Base-by-base conservation (phyloP, 2,329 filamentous ascomycete genomes). In the Nothomitra cinnamomea region DNA sequence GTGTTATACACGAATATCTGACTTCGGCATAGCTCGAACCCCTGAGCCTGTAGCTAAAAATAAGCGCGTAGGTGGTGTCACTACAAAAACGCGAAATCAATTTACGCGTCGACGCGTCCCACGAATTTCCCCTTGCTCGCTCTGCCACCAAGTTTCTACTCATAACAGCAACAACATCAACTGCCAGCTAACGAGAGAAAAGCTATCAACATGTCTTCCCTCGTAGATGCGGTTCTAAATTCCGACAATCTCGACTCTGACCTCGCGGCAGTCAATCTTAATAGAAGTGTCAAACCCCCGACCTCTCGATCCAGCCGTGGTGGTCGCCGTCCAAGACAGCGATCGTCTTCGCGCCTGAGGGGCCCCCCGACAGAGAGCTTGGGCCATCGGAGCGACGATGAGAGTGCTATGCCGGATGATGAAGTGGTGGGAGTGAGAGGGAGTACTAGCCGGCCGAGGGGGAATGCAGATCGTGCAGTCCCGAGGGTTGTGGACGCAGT, bases 401-500 rank as follows among this genome's bases (percentile, higher is more conserved):
- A 78, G 58, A 24, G 45, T 32, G 74, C 70, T 13, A 78, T 79
- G 54, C 71, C 76, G 28, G 79, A 82, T 59, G 79, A 83, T 60
- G 76, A 81, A 58, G 67, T 81, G 2, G 74, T 79, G 12, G 77
- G 75, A 17, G 64, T 70, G 21, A 70, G 73, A 59, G 71, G 71
- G 28, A 71, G 69, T n/a, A 69, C 72, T 54, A 66, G 65, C 0
- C 25, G 45, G 15, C 72, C 74, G 50, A 67, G 67, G 55, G 72
- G 73, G 54, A 72, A 75, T 8, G 66, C 43, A 22, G 52, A 53
- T 36, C 36, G 71, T 53, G 77, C 78, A 43, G 76, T 92, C 32
- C 80, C 84, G 4, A 76, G 78, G 55, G 85, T 90, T 5, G 81
- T 87, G 58, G 87, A 94, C 66, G 76, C 76, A 55, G 83, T 87